Conservation (phyloP, 169 alveolate genomes). For the Cryptosporidium tyzzeri region DNA sequence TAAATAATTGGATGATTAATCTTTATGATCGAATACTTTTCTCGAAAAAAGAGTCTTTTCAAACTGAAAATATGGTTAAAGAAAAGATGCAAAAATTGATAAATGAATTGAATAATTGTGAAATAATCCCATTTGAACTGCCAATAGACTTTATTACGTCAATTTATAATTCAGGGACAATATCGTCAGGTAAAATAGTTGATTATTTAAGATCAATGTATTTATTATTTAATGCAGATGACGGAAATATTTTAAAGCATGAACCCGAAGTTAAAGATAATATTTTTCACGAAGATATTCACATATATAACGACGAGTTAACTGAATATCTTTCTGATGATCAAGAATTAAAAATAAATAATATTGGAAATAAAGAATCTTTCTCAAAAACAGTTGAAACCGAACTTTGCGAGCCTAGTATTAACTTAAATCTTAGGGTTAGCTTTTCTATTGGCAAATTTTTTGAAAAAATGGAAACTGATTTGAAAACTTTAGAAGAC, state of each 20-base stretch:
- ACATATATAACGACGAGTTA: neutral
- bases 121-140: slow-evolving; percentile 31
- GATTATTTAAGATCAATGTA: neutral
- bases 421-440: neutral
- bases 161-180: neutral
- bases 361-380: neutral
- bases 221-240: neutral
- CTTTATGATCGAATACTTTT: neutral
- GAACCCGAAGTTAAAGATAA: neutral
- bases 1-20: slow-evolving; percentile 19
- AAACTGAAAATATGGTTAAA: neutral
- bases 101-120: slow-evolving; percentile 8
- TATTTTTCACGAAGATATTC: neutral
- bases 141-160: slow-evolving; percentile 22
- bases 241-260: neutral
- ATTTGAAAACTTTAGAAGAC: slow-evolving; percentile 20
- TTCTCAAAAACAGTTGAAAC: slow-evolving; percentile 31
- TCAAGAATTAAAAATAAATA: neutral
- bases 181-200: neutral
- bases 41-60: neutral
- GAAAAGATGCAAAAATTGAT: neutral
- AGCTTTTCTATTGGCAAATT: neutral
- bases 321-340: neutral
- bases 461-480: neutral
- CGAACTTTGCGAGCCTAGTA: neutral